A percentile compares a stretch with the other conserved stretches of the same genome.
phyloP scores from a whole-genome alignment of 805 yeast species.

The Wickerhamiella sergipiensis region DNA sequence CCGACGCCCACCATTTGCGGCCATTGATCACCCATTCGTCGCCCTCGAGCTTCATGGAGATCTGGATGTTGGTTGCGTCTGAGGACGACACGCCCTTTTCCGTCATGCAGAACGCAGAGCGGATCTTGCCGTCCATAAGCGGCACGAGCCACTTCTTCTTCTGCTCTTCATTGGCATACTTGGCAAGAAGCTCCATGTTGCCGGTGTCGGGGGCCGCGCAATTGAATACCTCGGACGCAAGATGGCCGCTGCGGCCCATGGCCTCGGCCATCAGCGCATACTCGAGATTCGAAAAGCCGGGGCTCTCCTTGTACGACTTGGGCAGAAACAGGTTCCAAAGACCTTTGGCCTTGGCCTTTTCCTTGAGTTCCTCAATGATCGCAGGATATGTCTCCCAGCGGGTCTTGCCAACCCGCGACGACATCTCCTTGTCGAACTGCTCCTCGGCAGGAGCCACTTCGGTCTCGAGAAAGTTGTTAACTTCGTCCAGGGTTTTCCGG shows the following conservation, averaged over 20 bases:
- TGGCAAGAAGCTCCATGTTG: constrained; percentile 36
- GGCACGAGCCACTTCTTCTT: constrained; percentile 38
- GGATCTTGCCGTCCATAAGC: constrained; percentile 38
- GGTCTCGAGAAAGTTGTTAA: constrained; percentile 39
- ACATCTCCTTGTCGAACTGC: constrained; percentile 31
- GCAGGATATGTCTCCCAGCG: constrained; percentile 39
- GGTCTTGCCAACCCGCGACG: constrained; percentile 23
- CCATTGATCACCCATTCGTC: constrained; percentile 40
- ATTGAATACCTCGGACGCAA: constrained; percentile 49
- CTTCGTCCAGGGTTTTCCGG: constrained; percentile 23
- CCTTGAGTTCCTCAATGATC: constrained; percentile 37
- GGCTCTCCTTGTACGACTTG: constrained; percentile 35
- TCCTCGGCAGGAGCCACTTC: constrained; percentile 45
- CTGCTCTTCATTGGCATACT: constrained; percentile 31
- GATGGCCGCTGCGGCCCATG: constrained; percentile 36
- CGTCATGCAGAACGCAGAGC: constrained; percentile 54
- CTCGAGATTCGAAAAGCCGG: constrained; percentile 47
- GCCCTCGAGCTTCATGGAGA: constrained; percentile 32
- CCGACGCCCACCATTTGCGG: constrained; percentile 58
- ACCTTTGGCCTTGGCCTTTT: constrained; percentile 37
- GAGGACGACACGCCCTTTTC: constrained; percentile 48
- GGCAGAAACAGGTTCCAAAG: constrained; percentile 50
- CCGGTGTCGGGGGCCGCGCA: constrained; percentile 55
- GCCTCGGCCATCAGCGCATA: constrained; percentile 54
- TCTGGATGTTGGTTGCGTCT: constrained; percentile 45